These are phyloP conservation scores for Candida sp. DNA, from an alignment of 1,139 yeast genomes.

Conservation along the genomic window DNA sequence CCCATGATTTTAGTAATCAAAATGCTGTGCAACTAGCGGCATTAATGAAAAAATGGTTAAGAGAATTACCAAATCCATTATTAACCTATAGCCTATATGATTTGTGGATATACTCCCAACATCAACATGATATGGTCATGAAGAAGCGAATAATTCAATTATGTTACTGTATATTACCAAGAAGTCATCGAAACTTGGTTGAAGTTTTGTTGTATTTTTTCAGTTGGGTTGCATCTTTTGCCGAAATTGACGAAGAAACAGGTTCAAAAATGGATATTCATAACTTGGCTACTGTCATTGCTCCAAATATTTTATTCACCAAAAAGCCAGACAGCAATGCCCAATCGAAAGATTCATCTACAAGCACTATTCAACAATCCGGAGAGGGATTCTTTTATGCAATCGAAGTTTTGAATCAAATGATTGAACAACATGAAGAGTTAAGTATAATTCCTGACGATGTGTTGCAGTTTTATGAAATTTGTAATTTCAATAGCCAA, in stretches of 20 bases:
- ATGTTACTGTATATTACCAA: conserved; percentile 77
- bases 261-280: conserved; percentile 98
- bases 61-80: conserved; percentile 92
- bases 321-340: conserved; percentile 26
- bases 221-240: conserved; percentile 95
- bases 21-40: conserved; percentile 95
- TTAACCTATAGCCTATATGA: conserved; percentile 76
- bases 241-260: conserved; percentile 78
- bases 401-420: conserved; percentile 83
- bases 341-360: conserved; percentile 24
- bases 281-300: conserved; percentile 91
- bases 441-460: conserved; percentile 74
- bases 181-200: conserved; percentile 76
- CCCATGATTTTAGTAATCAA: conserved; percentile 74
- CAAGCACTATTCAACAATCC: conserved; percentile 13
- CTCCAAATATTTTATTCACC: conserved; percentile 82
- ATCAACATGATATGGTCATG: conserved; percentile 42
- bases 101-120: conserved; percentile 78
- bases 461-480: conserved; percentile 33
- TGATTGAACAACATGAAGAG: conserved; percentile 82
- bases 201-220: conserved; percentile 86
- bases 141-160: conserved; percentile 63
- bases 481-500: conserved; percentile 24
- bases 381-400: conserved; percentile 86
- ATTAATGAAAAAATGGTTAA: conserved; percentile 80